A percentile compares a stretch with the other conserved stretches of the same genome.
These are phyloP conservation scores for Pholiota conissans DNA, from an alignment of 768 basidiomycete species.

Conservation along the genomic window DNA sequence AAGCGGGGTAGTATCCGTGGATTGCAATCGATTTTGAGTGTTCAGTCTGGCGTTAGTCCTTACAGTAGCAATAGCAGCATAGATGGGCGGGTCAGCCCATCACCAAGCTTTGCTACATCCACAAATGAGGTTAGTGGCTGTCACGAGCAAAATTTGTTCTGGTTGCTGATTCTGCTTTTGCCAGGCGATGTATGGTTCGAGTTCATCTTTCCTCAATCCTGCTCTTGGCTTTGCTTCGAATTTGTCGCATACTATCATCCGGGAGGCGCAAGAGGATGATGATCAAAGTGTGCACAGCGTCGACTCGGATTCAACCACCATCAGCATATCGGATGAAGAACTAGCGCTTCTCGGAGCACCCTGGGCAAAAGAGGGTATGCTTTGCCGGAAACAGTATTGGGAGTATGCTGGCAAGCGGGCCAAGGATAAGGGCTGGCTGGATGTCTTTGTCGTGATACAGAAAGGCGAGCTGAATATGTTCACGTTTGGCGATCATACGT, in stretches of 20 bases:
- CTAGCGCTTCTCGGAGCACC: conserved; percentile 93
- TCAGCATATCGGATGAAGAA: conserved; percentile 94
- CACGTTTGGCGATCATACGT: conserved; percentile 77
- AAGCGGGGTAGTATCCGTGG: conserved; percentile 95
- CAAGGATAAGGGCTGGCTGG: conserved; percentile 88
- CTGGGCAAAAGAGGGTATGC: conserved; percentile 98
- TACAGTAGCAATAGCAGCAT: conserved; percentile 83
- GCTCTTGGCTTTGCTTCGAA: conserved; percentile 97
- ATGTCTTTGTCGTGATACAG: conserved; percentile 95
- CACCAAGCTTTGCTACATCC: conserved; percentile 91
- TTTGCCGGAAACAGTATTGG: conserved; percentile 94
- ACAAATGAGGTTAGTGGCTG: conserved; percentile 65
- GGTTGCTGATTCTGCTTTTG: conserved; percentile 3
- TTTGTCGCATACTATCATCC: conserved; percentile 93
- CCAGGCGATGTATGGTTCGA: conserved; percentile 61
- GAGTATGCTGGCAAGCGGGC: conserved; percentile 81
- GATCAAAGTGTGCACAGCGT: conserved; percentile 67
- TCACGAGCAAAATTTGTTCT: not conserved
- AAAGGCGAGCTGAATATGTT: conserved; percentile 97
- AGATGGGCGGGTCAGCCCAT: conserved; percentile 91
- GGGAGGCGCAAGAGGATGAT: conserved; percentile 91
- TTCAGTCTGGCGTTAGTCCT: conserved; percentile 68
- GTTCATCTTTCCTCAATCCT: conserved; percentile 73
- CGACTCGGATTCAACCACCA: conserved; percentile 65
- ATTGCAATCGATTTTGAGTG: conserved; percentile 72